Evolutionary conservation across 805 yeast genomes (phyloP).

Genomic region (Torulaspora franciscae): DNA sequence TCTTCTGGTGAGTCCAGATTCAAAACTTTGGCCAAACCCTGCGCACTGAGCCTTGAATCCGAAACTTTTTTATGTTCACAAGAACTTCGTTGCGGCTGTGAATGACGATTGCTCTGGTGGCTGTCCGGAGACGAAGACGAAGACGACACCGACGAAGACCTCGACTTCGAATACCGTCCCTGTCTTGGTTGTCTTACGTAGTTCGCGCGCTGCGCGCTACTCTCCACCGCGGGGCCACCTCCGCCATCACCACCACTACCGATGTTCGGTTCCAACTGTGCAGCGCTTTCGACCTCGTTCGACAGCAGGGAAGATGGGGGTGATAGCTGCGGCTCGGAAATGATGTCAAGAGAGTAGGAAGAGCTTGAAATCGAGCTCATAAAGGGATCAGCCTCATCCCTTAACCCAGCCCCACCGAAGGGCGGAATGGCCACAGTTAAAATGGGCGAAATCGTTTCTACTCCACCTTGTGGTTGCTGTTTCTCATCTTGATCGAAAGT

Average conservation of each 20-base stretch:
- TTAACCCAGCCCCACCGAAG: not conserved
- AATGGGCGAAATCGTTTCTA: conserved; percentile 8
- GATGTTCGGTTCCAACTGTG: conserved; percentile 4
- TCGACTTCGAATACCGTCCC: conserved; percentile 10
- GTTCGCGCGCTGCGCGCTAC: not conserved
- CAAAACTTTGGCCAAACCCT: conserved; percentile 50
- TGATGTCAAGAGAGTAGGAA: conserved; percentile 7
- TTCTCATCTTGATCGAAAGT: conserved; percentile 1
- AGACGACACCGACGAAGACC: conserved; percentile 6
- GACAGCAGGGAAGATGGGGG: conserved; percentile 7
- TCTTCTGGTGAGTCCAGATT: conserved; percentile 47
- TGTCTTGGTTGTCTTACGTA: conserved; percentile 14
- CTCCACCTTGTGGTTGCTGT: not conserved
- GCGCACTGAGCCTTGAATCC: conserved; percentile 55
- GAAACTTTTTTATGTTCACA: conserved; percentile 28
- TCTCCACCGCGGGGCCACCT: not conserved
- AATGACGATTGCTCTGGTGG: conserved; percentile 7
- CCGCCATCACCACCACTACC: not conserved
- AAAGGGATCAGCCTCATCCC: conserved; percentile 3
- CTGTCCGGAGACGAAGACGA: conserved; percentile 9
- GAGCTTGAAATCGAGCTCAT: conserved; percentile 9
- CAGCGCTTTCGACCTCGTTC: conserved; percentile 1
- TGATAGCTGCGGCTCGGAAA: conserved; percentile 4
- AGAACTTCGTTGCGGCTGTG: conserved; percentile 1
- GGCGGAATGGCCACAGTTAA: conserved; percentile 6